These are phyloP conservation scores for Stentor coeruleus DNA, from an alignment of 73 alveolate species.

Conservation along the genomic window DNA sequence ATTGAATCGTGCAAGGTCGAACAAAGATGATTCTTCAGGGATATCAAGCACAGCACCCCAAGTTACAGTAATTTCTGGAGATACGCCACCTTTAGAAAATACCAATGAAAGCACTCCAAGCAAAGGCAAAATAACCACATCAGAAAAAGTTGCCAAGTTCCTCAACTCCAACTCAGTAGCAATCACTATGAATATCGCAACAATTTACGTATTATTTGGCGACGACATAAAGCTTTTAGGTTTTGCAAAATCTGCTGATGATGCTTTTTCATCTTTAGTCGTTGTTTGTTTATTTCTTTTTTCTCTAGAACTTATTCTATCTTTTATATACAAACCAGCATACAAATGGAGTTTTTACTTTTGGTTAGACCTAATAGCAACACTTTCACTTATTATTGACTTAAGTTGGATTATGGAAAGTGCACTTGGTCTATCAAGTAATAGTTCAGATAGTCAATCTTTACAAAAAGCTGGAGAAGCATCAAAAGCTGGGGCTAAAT, in stretches of 20 bases:
- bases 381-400: neutral
- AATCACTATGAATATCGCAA: neutral
- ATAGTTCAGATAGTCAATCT: too few relatives aligned
- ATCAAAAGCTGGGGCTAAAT: too few relatives aligned
- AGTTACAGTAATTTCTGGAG: neutral
- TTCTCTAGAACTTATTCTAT: neutral
- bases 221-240: neutral
- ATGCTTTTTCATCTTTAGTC: neutral
- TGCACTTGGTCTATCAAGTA: too few relatives aligned
- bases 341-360: neutral
- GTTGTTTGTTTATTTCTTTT: neutral
- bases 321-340: neutral
- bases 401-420: neutral
- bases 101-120: neutral
- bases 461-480: too few relatives aligned
- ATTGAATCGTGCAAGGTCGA: neutral
- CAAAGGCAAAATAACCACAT: neutral
- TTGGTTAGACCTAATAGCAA: conserved; percentile 8
- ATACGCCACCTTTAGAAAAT: too few relatives aligned
- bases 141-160: neutral
- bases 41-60: too few relatives aligned
- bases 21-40: neutral
- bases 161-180: neutral
- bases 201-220: neutral
- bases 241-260: neutral